Percentiles rank a stretch among this genome's conserved stretches.
These are phyloP conservation scores for Wickerhamiella spandovensis DNA, from an alignment of 805 yeast species.

Conservation along the genomic window DNA sequence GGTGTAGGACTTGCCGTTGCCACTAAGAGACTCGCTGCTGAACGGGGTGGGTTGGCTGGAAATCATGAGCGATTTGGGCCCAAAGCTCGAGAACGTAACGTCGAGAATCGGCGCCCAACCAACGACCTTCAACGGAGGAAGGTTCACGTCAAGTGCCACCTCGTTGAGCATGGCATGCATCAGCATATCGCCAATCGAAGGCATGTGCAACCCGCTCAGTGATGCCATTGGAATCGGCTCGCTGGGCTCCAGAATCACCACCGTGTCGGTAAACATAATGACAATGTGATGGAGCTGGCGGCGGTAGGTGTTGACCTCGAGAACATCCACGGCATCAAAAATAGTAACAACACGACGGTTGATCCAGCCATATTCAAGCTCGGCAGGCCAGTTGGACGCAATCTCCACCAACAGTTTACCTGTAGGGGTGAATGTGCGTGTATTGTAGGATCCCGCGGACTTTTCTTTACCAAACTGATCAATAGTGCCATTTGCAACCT, in stretches of 20 bases:
- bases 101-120: slow-evolving; percentile 54
- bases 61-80: slow-evolving; percentile 9
- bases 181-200: slow-evolving; percentile 62
- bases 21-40: slow-evolving; percentile 1
- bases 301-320: slow-evolving; percentile 19
- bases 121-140: slow-evolving; percentile 58
- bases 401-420: slow-evolving; percentile 78
- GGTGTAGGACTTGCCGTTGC: slow-evolving; percentile 1
- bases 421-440: slow-evolving; percentile 76
- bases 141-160: slow-evolving; percentile 42
- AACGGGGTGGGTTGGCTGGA: slow-evolving; percentile 5
- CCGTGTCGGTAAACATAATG: slow-evolving; percentile 68
- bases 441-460: slow-evolving; percentile 27
- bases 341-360: slow-evolving; percentile 75
- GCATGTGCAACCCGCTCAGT: slow-evolving; percentile 28
- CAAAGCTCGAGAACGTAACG: slow-evolving; percentile 23
- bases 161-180: slow-evolving; percentile 88
- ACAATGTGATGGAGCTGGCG: slow-evolving; percentile 35
- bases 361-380: slow-evolving; percentile 79
- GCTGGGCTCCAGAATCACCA: slow-evolving; percentile 42
- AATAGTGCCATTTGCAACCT: slow-evolving; percentile 48
- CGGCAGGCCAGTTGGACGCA: slow-evolving; percentile 78
- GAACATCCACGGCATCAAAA: slow-evolving; percentile 33
- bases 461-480: slow-evolving; percentile 65
- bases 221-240: slow-evolving; percentile 32